Evolutionary conservation across 2,329 filamentous ascomycete species (phyloP).

Genomic region (Colletotrichum karsti): DNA sequence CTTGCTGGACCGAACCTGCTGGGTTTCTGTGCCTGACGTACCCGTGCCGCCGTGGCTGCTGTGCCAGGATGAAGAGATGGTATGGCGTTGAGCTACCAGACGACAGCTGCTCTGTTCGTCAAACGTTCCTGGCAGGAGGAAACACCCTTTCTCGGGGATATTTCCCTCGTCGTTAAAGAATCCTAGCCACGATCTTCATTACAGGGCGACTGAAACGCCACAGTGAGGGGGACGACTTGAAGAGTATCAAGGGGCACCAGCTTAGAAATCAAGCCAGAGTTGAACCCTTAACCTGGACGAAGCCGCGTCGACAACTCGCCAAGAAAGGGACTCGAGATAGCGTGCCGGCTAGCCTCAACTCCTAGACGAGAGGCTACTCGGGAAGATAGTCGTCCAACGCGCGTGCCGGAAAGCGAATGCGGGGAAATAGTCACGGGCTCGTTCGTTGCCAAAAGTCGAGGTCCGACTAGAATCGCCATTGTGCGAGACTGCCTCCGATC

Average conservation of each 20-base stretch:
- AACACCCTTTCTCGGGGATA: slow-evolving; percentile 6
- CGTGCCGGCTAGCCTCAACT: slow-evolving; percentile 24
- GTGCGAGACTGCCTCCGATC: background rate
- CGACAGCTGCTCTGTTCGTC: background rate
- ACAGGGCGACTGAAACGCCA: slow-evolving; percentile 9
- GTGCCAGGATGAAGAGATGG: background rate
- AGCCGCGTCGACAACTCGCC: slow-evolving; percentile 13
- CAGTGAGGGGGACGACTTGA: background rate
- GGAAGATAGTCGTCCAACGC: background rate
- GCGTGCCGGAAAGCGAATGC: slow-evolving; percentile 5
- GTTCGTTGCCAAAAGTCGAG: background rate
- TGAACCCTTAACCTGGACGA: slow-evolving; percentile 3
- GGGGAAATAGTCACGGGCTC: slow-evolving; percentile 10
- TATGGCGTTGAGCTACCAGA: background rate
- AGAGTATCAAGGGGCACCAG: background rate
- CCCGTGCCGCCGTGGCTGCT: background rate
- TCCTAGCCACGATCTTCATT: slow-evolving; percentile 19
- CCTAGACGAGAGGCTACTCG: slow-evolving; percentile 1
- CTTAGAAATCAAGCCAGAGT: background rate
- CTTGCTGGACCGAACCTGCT: too few species aligned
- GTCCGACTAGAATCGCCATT: background rate
- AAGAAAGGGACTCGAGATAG: slow-evolving; percentile 23
- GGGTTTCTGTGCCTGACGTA: slow-evolving; percentile 17
- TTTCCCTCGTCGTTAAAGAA: background rate
- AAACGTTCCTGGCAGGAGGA: background rate